Conservation (phyloP, 2,329 filamentous ascomycete species). For the Rhynchosporium secalis region DNA sequence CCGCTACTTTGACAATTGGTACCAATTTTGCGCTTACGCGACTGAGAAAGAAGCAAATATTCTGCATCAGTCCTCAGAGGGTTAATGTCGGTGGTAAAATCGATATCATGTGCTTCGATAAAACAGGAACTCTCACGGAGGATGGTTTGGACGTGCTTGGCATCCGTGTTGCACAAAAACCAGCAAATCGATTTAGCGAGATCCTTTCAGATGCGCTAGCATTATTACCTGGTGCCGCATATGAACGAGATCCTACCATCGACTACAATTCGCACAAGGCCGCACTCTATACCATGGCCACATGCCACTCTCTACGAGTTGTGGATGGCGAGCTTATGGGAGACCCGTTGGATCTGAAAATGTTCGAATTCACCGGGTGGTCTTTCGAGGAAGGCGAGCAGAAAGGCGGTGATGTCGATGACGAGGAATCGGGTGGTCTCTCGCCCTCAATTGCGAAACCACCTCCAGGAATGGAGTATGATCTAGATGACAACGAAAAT, state of each 20-base stretch:
- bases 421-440: conserved; percentile 73
- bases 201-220: conserved; percentile 66
- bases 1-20: conserved; percentile 92
- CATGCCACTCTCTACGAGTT: conserved; percentile 85
- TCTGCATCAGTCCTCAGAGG: conserved; percentile 95
- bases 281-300: conserved; percentile 92
- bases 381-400: conserved; percentile 85
- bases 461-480: conserved; percentile 61
- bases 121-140: conserved; percentile 96
- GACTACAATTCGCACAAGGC: conserved; percentile 64
- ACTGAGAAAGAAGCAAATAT: conserved; percentile 86
- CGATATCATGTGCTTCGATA: conserved; percentile 96
- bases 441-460: conserved; percentile 88
- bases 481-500: conserved; percentile 51
- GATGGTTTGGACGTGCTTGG: conserved; percentile 94
- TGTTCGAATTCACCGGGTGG: conserved; percentile 98
- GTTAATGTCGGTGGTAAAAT: conserved; percentile 96
- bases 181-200: conserved; percentile 67
- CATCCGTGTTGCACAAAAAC: conserved; percentile 71
- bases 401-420: conserved; percentile 60
- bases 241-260: conserved; percentile 58
- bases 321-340: conserved; percentile 89
- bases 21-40: conserved; percentile 91
- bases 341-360: conserved; percentile 93
- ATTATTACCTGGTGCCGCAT: conserved; percentile 54